A percentile compares a stretch with the other conserved stretches of the same genome.
Conservation (phyloP, 352 stramenopile species). For the Phytopythium kandeliae region DNA sequence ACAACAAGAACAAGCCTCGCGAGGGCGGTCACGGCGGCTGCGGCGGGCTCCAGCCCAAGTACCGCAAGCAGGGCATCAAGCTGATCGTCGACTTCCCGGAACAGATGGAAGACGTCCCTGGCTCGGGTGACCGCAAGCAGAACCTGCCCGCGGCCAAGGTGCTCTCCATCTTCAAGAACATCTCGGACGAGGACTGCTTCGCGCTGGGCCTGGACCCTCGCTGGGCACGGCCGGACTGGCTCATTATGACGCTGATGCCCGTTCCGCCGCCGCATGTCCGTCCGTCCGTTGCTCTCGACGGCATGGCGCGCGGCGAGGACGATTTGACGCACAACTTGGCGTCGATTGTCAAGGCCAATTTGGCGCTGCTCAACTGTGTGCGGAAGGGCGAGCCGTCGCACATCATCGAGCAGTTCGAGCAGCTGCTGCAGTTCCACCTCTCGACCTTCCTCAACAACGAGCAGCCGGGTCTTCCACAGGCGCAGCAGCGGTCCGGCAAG, state of each 20-base stretch:
- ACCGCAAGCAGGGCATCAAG: conserved; percentile 93
- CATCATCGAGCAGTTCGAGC: conserved; percentile 94
- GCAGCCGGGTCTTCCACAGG: conserved; percentile 92
- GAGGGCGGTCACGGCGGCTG: conserved; percentile 79
- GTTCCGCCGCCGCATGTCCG: conserved; percentile 98
- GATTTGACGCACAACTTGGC: conserved; percentile 98
- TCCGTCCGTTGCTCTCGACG: conserved; percentile 94
- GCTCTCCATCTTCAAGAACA: conserved; percentile 96
- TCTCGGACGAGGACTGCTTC: conserved; percentile 96
- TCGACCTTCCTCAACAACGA: conserved; percentile 98
- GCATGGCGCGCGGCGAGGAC: conserved; percentile 93
- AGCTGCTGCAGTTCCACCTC: conserved; percentile 82
- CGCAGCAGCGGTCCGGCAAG: conserved; percentile 95
- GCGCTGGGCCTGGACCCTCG: conserved; percentile 94
- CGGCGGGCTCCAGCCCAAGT: conserved; percentile 91
- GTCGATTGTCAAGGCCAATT: conserved; percentile 98
- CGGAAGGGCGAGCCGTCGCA: conserved; percentile 93
- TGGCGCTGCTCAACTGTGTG: conserved; percentile 93
- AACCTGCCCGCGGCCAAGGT: conserved; percentile 93
- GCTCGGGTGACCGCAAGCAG: conserved; percentile 96
- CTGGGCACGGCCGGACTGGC: conserved; percentile 96
- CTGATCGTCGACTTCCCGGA: conserved; percentile 95
- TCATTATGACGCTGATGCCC: conserved; percentile 98
- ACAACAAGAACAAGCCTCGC: conserved; percentile 80
- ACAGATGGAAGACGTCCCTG: conserved; percentile 92